phyloP scores from a whole-genome alignment of 306 rosid species.

The barrel medic (Medicago truncatula) region MtrunA17r5.0-ANR NC_053049.1:37875501-37876000 shows the following conservation, averaged over 20 bases:
- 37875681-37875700: conserved; percentile 77
- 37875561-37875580: conserved; percentile 88
- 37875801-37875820: conserved; percentile 74
- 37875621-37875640: conserved; percentile 76
- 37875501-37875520: conserved; percentile 73
- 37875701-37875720: conserved; percentile 57
- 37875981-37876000: no score
- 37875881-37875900: no score
- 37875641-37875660: conserved; percentile 88
- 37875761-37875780: conserved; percentile 63
- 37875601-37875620: conserved; percentile 67
- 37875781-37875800: conserved; percentile 78
- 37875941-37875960: no score
- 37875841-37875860: conserved; percentile 5
- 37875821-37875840: conserved; percentile 44
- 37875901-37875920: no score
- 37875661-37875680: conserved; percentile 81
- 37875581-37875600: conserved; percentile 88
- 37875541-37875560: conserved; percentile 74
- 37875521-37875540: conserved; percentile 86
- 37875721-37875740: conserved; percentile 56
- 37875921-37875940: no score
- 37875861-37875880: background rate
- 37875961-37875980: no score
- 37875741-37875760: conserved; percentile 64